Evolutionary conservation across 73 alveolate species (phyloP), one percentile per base, ranked within the genome.

Genomic region (Stentor roeselii): DNA sequence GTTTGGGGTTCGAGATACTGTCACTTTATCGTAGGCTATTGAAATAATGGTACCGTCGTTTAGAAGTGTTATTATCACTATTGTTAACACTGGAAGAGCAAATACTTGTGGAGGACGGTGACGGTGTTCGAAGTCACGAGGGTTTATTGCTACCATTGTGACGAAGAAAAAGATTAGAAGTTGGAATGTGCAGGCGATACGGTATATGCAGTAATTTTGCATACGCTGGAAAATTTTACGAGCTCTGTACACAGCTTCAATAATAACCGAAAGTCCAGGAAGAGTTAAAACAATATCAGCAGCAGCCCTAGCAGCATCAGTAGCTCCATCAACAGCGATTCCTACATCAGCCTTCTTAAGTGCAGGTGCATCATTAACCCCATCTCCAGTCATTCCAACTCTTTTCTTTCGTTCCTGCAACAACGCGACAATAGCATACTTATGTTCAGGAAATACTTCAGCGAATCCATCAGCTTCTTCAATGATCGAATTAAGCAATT

Each of bases 331-430:
- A 87, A 90, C 91, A 27, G 95, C 92, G 83, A 90, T 87, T 41
- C 95, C 95, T 35, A 90, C 95, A 83, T 90, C 95, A 31, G 93
- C 83, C 83, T 86, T 82, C 42, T 89, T 87, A 37, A 90, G 75
- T 59, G 95, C 95, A n/a, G 95, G 95, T 3, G 95, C 95, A 84
- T 90, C 95, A 42, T 90, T 90, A 3, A 91, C 91, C 15, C 95
- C 95, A 84, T 90, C 95, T 50, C 95, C 95, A 0, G 94, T 87
- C 27, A 90, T 91, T 31, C 90, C 95, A 0, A 87, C 92, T 32
- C 90, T 89, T 21, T 1, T 21, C 36, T 38, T 34, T 0, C 2
- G 30, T 38, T 76, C 84, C 36, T 76, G 80, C 3, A 76, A 76
- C 0, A 76, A 34, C 31, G n/a, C 77, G 6, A 76, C 84, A 42